Base-by-base conservation (phyloP, 768 basidiomycete genomes). In the Daedaleopsis sinensis region DNA sequence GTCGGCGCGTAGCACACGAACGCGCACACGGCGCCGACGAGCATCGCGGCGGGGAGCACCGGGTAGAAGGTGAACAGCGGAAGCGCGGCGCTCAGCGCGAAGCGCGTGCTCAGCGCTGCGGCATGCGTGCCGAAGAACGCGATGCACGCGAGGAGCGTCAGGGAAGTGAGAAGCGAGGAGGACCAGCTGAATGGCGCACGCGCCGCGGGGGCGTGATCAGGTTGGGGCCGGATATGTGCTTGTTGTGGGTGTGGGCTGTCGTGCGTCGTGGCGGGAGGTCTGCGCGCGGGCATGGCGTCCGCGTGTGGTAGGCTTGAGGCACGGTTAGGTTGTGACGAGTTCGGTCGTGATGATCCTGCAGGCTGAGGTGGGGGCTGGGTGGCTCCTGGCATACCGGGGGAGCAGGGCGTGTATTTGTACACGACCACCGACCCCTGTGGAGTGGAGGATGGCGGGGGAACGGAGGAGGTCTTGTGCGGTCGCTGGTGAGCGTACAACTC, bases 1-100 rank as follows among this genome's bases (percentile, higher is more conserved):
- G 62, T 59, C 1, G 62, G 62, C n/a, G 44, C n/a, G 62, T 64
- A 64, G 51, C 58, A 64, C 18, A 64, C 56, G 13, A 52, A 27
- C 35, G 62, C 62, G 44, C 55, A 64, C 18, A 48, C 43, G 21
- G 52, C 62, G 37, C 62, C 62, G 58, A 64, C 50, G 54, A 64
- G 58, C 58, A 56, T 58, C n/a, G 58, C 47, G 4, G 62, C 62
- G 43, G 57, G 49, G 43, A 58, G 53, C 27, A 58, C 5, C 16
- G 62, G 62, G 55, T 64, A 64, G 13, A 52, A 12, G 18, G 58
- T 50, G 44, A 56, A 64, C 24, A 57, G 18, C 15, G 62, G 62
- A 9, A 23, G 58, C 23, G 62, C 62, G 49, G 58, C 55, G 9
- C n/a, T 10, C 36, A 59, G 43, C 43, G 62, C 62, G 51, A 64